A percentile compares a stretch with the other conserved stretches of the same genome.
Evolutionary conservation across 2,329 filamentous ascomycete species (phyloP).

Genomic region (Tympanopsis confertula): DNA sequence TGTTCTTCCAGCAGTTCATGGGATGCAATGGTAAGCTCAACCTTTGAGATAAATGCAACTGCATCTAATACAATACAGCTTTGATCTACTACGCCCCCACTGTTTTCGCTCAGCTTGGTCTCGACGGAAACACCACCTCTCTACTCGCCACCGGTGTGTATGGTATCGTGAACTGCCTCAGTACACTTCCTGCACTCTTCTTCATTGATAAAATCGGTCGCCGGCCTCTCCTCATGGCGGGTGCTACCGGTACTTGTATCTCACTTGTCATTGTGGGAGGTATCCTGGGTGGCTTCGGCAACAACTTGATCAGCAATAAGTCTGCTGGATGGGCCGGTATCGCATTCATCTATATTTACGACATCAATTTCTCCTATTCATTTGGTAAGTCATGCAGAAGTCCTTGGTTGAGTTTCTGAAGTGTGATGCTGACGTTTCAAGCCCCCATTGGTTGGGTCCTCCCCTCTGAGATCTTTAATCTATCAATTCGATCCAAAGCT

Average conservation of each 20-base stretch:
- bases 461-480: conserved; percentile 44
- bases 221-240: conserved; percentile 29
- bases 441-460: conserved; percentile 43
- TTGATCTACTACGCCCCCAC: conserved; percentile 35
- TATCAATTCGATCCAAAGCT: conserved; percentile 45
- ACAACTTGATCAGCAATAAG: conserved; percentile 29
- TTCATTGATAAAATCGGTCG: conserved; percentile 33
- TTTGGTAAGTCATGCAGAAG: neutral
- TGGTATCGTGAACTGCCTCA: conserved; percentile 40
- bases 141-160: conserved; percentile 46
- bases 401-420: too few species aligned
- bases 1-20: conserved; percentile 32
- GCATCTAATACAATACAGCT: conserved; percentile 9
- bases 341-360: conserved; percentile 46
- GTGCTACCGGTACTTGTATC: conserved; percentile 10
- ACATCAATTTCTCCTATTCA: conserved; percentile 17
- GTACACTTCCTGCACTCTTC: conserved; percentile 22
- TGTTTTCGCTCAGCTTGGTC: conserved; percentile 29
- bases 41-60: neutral
- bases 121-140: conserved; percentile 25
- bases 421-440: too few species aligned
- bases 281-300: conserved; percentile 34
- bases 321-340: conserved; percentile 46
- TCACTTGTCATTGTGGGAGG: conserved; percentile 43
- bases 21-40: conserved; percentile 24